phyloP scores from a whole-genome alignment of 2,329 filamentous ascomycete species.

The Trichoderma koningii region DNA sequence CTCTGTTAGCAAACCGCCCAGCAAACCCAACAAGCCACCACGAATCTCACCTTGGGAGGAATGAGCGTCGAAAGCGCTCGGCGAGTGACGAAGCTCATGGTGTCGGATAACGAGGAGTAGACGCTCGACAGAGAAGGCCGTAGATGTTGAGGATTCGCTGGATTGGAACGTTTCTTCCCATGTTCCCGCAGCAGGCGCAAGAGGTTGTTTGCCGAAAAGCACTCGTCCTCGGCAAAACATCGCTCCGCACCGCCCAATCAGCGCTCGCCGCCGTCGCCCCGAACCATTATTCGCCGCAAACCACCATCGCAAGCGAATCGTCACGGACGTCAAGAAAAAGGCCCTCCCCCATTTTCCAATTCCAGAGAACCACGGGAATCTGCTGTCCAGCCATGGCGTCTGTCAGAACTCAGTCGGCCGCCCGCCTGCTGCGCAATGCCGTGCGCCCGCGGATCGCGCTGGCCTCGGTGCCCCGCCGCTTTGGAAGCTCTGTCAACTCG shows the following conservation, averaged over 20 bases:
- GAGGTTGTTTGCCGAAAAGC: constrained; percentile 50
- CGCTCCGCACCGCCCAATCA: constrained; percentile 50
- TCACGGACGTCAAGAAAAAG: not conserved
- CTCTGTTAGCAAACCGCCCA: constrained; percentile 41
- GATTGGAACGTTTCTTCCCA: constrained; percentile 32
- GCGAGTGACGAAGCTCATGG: constrained; percentile 90
- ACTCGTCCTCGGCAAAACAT: constrained; percentile 50
- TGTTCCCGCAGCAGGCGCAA: constrained; percentile 29
- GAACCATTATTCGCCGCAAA: constrained; percentile 37
- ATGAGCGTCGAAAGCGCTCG: constrained; percentile 97
- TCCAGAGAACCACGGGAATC: constrained; percentile 31
- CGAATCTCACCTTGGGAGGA: constrained; percentile 82
- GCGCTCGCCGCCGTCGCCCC: constrained; percentile 28
- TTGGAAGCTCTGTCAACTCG: constrained; percentile 55
- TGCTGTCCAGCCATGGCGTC: constrained; percentile 60
- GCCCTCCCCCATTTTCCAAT: constrained; percentile 29
- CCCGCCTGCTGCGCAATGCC: constrained; percentile 54
- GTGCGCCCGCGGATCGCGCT: constrained; percentile 42
- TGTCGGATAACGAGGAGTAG: constrained; percentile 45
- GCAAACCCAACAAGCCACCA: constrained; percentile 34
- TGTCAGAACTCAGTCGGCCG: constrained; percentile 59
- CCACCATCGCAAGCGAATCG: constrained; percentile 27
- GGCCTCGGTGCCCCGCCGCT: constrained; percentile 53
- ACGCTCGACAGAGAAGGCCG: constrained; percentile 29
- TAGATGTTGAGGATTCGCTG: constrained; percentile 28